Percentiles rank a stretch among this genome's conserved stretches.
Evolutionary conservation across 2,329 filamentous ascomycete genomes (phyloP).

Genomic region (Sodiomyces alkalinus): DNA sequence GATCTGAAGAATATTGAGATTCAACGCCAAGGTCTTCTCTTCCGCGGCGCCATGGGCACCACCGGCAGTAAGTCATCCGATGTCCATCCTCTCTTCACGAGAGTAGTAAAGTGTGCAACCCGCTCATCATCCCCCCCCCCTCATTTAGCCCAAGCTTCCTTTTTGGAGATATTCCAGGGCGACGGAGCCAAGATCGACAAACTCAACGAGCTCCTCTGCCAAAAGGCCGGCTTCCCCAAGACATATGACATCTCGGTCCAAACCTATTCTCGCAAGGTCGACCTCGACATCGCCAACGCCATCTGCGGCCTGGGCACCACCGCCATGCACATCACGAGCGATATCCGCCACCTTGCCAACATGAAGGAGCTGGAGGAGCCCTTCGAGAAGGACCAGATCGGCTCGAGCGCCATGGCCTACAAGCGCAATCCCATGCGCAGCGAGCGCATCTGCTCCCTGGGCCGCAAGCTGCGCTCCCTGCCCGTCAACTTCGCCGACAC

Average conservation of each 20-base stretch:
- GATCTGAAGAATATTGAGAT: slow-evolving; percentile 61
- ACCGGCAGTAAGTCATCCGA: no score
- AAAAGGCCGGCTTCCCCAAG: slow-evolving; percentile 36
- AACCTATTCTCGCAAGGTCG: slow-evolving; percentile 59
- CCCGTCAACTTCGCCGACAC: slow-evolving; percentile 20
- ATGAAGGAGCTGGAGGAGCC: slow-evolving; percentile 80
- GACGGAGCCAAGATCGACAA: slow-evolving; percentile 33
- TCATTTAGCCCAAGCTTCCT: slow-evolving; percentile 68
- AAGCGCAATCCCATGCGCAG: slow-evolving; percentile 28
- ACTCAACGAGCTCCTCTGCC: slow-evolving; percentile 39
- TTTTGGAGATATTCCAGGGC: slow-evolving; percentile 43
- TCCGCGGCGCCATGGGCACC: slow-evolving; percentile 55
- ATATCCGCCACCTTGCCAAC: slow-evolving; percentile 59
- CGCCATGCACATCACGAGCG: slow-evolving; percentile 51
- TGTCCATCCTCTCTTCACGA: no score
- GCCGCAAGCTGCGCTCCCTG: slow-evolving; percentile 1
- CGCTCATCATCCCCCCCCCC: no score
- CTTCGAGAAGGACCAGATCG: slow-evolving; percentile 64
- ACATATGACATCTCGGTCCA: slow-evolving; percentile 48
- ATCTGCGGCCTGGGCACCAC: slow-evolving; percentile 67
- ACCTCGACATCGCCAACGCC: slow-evolving; percentile 68
- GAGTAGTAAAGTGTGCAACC: no score
- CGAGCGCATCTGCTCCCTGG: slow-evolving; percentile 25
- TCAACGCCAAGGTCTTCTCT: slow-evolving; percentile 51
- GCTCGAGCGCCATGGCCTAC: slow-evolving; percentile 17